Evolutionary conservation across 2,329 filamentous ascomycete genomes (phyloP).

Genomic region (Arthroderma uncinatum): DNA sequence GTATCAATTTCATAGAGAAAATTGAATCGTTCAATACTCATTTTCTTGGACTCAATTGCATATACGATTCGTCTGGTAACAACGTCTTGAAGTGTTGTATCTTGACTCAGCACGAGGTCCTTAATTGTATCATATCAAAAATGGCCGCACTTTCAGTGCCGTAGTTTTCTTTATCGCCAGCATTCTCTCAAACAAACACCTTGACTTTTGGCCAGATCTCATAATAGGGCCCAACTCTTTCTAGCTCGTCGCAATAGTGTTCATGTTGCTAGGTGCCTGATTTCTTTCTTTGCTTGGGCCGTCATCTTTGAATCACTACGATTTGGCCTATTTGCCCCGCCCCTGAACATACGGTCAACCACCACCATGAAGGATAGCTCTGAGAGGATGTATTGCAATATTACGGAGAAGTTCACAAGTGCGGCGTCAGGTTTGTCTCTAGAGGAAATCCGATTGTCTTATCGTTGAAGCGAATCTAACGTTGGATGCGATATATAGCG

Average conservation of each 20-base stretch:
- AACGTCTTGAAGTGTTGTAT: neutral
- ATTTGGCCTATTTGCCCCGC: neutral
- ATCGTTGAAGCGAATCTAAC: neutral
- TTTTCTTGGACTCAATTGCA: neutral
- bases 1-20: conserved; percentile 2
- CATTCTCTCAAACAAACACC: too few relatives aligned
- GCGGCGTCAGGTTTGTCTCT: conserved; percentile 39
- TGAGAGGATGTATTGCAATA: conserved; percentile 37
- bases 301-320: neutral
- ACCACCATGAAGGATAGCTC: conserved; percentile 12
- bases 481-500: conserved; percentile 39
- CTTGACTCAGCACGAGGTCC: conserved; percentile 1
- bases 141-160: neutral
- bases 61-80: neutral
- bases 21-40: neutral
- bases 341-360: neutral
- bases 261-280: neutral
- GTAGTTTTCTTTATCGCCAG: neutral
- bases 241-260: neutral
- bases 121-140: neutral
- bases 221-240: neutral
- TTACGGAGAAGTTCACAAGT: conserved; percentile 45
- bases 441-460: conserved; percentile 1
- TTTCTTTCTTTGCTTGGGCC: neutral
- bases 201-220: neutral